These are phyloP conservation scores for Gracilariopsis chorda DNA, from an alignment of 23 red algal species.

Conservation along the genomic window DNA sequence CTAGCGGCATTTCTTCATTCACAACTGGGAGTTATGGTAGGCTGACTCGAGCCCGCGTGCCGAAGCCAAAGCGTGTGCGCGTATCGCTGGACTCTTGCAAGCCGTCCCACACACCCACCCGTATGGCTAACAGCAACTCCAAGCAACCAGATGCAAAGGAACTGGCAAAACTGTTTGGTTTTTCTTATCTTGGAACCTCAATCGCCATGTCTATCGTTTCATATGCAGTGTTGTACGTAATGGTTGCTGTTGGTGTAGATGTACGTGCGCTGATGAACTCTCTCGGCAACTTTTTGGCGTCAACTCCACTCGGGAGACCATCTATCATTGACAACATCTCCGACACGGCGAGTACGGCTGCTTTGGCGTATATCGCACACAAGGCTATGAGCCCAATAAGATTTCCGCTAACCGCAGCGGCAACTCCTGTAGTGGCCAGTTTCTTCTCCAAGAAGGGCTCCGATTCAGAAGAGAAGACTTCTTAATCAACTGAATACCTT, in stretches of 20 bases:
- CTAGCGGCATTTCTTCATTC: too few species aligned
- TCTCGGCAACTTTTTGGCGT: conserved; percentile 67
- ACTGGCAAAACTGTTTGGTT: conserved; percentile 76
- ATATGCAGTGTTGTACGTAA: conserved; percentile 58
- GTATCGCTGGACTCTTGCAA: too few species aligned
- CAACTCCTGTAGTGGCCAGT: conserved; percentile 71
- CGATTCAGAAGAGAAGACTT: conserved; percentile 23
- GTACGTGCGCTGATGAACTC: conserved; percentile 51
- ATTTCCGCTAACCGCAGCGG: conserved; percentile 84
- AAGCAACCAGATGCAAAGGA: conserved; percentile 52
- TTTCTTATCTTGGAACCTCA: conserved; percentile 75
- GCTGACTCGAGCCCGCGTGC: too few species aligned
- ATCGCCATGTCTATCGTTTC: conserved; percentile 65
- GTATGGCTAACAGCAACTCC: conserved; percentile 1
- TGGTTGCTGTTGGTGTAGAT: conserved; percentile 73
- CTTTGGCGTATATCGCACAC: conserved; percentile 93
- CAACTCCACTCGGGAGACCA: conserved; percentile 84
- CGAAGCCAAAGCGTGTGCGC: too few species aligned
- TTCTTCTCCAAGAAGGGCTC: conserved; percentile 60
- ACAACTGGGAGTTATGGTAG: too few species aligned
- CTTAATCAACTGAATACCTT: conserved; percentile 19
- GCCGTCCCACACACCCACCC: neutral
- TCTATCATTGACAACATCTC: conserved; percentile 76
- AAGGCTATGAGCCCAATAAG: conserved; percentile 81
- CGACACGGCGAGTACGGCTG: conserved; percentile 60